These are phyloP conservation scores for Candida glucosophila DNA, from an alignment of 1,139 yeast genomes.

Conservation along the genomic window DNA sequence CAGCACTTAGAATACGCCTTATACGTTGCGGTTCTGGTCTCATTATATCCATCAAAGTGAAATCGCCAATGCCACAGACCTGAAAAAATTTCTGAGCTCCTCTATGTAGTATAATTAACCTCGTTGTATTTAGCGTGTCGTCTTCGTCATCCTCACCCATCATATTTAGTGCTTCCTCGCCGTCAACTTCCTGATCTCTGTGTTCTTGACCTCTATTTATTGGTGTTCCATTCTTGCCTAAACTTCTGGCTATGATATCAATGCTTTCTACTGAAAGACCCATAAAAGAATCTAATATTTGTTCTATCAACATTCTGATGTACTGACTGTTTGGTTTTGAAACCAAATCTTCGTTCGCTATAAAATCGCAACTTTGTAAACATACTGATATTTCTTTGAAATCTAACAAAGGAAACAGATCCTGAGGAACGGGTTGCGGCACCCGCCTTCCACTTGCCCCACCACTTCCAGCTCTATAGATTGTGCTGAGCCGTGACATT, in stretches of 20 bases:
- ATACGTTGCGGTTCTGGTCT: constrained; percentile 62
- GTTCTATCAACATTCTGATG: constrained; percentile 56
- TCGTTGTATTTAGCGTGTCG: constrained; percentile 27
- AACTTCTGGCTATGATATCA: constrained; percentile 12
- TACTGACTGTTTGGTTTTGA: constrained; percentile 59
- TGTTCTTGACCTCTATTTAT: constrained; percentile 3
- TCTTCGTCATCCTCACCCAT: constrained; percentile 12
- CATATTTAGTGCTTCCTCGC: constrained; percentile 3
- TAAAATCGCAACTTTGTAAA: constrained; percentile 55
- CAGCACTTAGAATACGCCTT: constrained; percentile 66
- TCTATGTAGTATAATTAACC: constrained; percentile 47
- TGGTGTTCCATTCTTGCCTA: constrained; percentile 7
- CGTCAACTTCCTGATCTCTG: neutral
- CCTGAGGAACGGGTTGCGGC: constrained; percentile 11
- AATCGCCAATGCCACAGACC: constrained; percentile 73
- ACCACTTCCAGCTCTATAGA: constrained; percentile 14
- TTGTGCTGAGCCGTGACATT: constrained; percentile 20
- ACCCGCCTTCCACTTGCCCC: constrained; percentile 9
- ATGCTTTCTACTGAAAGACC: constrained; percentile 47
- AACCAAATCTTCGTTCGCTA: constrained; percentile 56
- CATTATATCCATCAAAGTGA: constrained; percentile 56
- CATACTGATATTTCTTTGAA: constrained; percentile 54
- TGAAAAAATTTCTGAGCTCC: constrained; percentile 55
- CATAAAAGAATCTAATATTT: constrained; percentile 61
- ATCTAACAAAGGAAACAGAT: constrained; percentile 60